phyloP scores from a whole-genome alignment of 73 alveolate genomes.

The Paramecium tetraurelia region DNA sequence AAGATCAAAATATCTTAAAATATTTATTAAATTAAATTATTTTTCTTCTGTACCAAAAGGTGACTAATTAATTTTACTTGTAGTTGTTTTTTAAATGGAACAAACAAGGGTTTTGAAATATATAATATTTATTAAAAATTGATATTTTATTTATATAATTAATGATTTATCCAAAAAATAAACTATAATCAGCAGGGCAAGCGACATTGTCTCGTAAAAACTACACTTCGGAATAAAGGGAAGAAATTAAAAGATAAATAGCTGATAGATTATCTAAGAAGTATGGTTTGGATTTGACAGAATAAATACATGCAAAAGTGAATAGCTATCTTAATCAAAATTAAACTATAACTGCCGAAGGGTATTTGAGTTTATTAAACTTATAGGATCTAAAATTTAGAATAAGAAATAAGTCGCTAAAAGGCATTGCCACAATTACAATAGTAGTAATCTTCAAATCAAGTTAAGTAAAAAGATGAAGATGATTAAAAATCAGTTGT shows the following conservation, averaged over 20 bases:
- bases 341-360: constrained; percentile 58
- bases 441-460: constrained; percentile 14
- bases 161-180: constrained; percentile 49
- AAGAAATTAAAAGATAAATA: constrained; percentile 41
- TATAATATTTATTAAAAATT: background rate
- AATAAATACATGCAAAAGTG: constrained; percentile 39
- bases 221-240: constrained; percentile 33
- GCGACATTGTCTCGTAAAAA: background rate
- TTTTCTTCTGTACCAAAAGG: background rate
- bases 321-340: constrained; percentile 45
- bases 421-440: constrained; percentile 1
- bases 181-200: constrained; percentile 29
- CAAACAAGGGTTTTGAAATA: background rate
- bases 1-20: too few species aligned
- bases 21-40: too few species aligned
- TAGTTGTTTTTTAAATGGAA: background rate
- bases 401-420: constrained; percentile 47
- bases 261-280: constrained; percentile 57
- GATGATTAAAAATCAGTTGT: constrained; percentile 59
- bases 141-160: background rate
- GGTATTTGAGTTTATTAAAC: background rate
- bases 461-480: constrained; percentile 32
- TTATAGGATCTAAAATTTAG: constrained; percentile 43
- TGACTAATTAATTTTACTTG: background rate
- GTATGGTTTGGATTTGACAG: constrained; percentile 57